Conservation (phyloP, 2,329 filamentous ascomycete genomes). For the Parascedosporium putredinis region DNA sequence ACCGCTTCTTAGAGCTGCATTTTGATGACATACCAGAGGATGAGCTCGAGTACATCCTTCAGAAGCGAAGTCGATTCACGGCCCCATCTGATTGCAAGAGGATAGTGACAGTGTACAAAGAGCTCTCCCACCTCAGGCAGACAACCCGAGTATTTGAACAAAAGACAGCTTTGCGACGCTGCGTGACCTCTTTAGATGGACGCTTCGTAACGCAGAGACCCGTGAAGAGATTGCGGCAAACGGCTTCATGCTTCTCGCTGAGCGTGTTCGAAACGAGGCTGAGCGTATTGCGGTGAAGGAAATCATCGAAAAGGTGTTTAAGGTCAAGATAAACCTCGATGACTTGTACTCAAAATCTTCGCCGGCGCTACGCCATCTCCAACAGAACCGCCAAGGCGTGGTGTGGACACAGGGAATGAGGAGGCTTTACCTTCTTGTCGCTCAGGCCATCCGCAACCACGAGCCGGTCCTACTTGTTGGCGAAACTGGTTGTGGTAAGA, state of each 20-base stretch:
- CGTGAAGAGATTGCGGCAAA: conserved; percentile 83
- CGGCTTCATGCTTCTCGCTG: conserved; percentile 91
- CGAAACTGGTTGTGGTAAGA: conserved; percentile 97
- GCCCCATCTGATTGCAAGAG: conserved; percentile 83
- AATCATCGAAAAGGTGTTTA: conserved; percentile 86
- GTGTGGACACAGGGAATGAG: conserved; percentile 97
- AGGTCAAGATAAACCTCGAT: conserved; percentile 66
- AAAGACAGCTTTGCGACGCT: conserved; percentile 96
- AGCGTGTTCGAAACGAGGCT: conserved; percentile 84
- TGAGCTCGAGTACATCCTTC: conserved; percentile 84
- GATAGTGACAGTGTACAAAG: conserved; percentile 89
- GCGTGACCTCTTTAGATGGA: conserved; percentile 93
- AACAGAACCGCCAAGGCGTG: conserved; percentile 50
- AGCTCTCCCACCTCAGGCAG: conserved; percentile 81
- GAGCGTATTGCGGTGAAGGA: conserved; percentile 76
- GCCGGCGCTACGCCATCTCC: conserved; percentile 40
- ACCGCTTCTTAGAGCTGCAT: conserved; percentile 91
- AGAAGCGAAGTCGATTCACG: conserved; percentile 74
- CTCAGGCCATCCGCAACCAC: conserved; percentile 73
- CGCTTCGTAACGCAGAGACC: conserved; percentile 70
- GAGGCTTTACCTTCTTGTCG: conserved; percentile 80
- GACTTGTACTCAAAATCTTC: conserved; percentile 57
- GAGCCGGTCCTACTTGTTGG: conserved; percentile 92
- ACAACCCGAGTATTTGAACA: conserved; percentile 89
- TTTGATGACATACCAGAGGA: conserved; percentile 97